These are phyloP conservation scores for Acanthochlamys bracteata DNA, from an alignment of 106 monocot species.

Conservation along the genomic window DNA sequence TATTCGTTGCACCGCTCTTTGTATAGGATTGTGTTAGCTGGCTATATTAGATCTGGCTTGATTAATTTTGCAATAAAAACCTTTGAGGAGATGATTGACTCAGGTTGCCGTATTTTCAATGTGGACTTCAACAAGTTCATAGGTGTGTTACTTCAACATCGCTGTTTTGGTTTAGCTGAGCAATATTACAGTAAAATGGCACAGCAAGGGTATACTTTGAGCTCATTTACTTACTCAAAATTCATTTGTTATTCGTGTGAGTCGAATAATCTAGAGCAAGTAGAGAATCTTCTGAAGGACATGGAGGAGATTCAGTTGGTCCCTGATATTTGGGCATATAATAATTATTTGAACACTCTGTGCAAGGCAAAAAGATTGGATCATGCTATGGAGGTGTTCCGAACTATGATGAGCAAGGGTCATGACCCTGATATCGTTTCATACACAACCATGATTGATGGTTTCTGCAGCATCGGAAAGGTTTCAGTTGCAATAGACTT, in stretches of 20 bases:
- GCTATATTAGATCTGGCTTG: constrained; percentile 63
- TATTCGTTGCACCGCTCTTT: constrained; percentile 47
- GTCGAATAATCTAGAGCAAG: constrained; percentile 29
- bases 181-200: constrained; percentile 54
- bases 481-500: constrained; percentile 41
- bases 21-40: constrained; percentile 67
- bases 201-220: constrained; percentile 54
- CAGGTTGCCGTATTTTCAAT: constrained; percentile 65
- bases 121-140: constrained; percentile 88
- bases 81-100: constrained; percentile 65
- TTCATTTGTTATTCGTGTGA: constrained; percentile 65
- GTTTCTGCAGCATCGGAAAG: constrained; percentile 38
- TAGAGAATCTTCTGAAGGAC: constrained; percentile 52
- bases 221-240: constrained; percentile 80
- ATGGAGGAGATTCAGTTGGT: constrained; percentile 50
- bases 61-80: constrained; percentile 41
- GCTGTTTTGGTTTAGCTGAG: constrained; percentile 56
- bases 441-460: constrained; percentile 59
- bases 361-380: constrained; percentile 58
- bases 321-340: constrained; percentile 93
- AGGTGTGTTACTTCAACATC: constrained; percentile 52
- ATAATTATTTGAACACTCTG: constrained; percentile 67
- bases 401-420: constrained; percentile 49
- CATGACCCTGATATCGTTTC: constrained; percentile 66
- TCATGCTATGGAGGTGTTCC: constrained; percentile 35